These are phyloP conservation scores for Hymenotorrendiella dingleyae DNA, from an alignment of 2,329 filamentous ascomycete species.

Conservation along the genomic window DNA sequence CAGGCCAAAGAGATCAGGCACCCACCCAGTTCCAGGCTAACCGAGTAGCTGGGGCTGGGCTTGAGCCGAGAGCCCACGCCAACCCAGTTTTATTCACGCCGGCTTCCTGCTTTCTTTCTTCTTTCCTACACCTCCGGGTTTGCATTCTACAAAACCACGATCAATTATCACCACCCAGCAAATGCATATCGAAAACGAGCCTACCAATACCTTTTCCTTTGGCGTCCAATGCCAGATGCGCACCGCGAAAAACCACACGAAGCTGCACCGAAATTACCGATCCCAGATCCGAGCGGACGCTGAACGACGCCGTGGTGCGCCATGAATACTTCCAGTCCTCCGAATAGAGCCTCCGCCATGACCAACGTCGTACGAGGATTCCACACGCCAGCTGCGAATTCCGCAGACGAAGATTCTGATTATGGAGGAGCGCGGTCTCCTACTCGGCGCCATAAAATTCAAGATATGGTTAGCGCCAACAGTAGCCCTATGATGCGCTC, in stretches of 20 bases:
- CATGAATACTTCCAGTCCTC: constrained; percentile 18
- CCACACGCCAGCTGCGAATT: constrained; percentile 34
- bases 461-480: constrained; percentile 45
- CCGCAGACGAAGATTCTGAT: constrained; percentile 51
- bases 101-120: constrained; percentile 8
- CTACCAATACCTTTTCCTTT: constrained; percentile 15
- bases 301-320: constrained; percentile 31
- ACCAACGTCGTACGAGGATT: constrained; percentile 31
- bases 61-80: neutral
- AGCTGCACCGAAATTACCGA: constrained; percentile 30
- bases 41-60: too few species aligned
- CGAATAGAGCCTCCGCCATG: constrained; percentile 23
- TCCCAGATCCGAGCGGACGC: constrained; percentile 31
- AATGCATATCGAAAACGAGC: constrained; percentile 31
- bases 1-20: too few species aligned
- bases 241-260: constrained; percentile 26
- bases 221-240: constrained; percentile 26
- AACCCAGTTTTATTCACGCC: neutral
- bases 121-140: constrained; percentile 22
- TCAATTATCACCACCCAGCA: constrained; percentile 14
- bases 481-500: constrained; percentile 55
- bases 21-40: too few species aligned
- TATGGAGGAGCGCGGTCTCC: constrained; percentile 38
- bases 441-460: constrained; percentile 28
- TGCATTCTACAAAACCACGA: constrained; percentile 9